Conservation (phyloP, 768 basidiomycete genomes). For the Tylopilus rubrobrunneus region DNA sequence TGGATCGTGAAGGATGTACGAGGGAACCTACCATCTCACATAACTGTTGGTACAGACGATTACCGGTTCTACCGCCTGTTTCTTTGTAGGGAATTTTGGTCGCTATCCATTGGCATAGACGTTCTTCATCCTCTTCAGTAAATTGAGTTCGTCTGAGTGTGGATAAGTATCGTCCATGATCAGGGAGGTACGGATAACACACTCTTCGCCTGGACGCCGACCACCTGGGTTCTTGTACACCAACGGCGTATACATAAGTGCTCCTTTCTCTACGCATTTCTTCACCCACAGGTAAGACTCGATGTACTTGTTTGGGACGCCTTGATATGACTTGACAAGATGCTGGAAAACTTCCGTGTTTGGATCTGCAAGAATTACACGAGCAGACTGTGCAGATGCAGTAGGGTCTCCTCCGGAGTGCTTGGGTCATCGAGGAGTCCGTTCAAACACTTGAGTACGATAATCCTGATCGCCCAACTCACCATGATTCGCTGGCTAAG, state of each 20-base stretch:
- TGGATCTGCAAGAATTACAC: conserved; percentile 76
- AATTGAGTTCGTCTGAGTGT: conserved; percentile 67
- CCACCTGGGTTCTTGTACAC: conserved; percentile 85
- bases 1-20: not conserved
- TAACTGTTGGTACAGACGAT: conserved; percentile 78
- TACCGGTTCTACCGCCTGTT: conserved; percentile 77
- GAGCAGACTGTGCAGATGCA: conserved; percentile 65
- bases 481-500: conserved; percentile 73
- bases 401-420: conserved; percentile 79
- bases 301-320: conserved; percentile 66
- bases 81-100: conserved; percentile 80
- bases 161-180: not conserved
- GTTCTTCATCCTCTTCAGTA: conserved; percentile 70
- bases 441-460: not conserved
- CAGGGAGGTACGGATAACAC: conserved; percentile 18
- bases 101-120: conserved; percentile 76
- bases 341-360: conserved; percentile 73
- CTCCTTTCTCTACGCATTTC: conserved; percentile 70
- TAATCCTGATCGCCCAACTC: conserved; percentile 13
- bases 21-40: conserved; percentile 56
- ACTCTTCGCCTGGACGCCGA: conserved; percentile 79
- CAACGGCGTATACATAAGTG: conserved; percentile 64
- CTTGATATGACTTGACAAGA: conserved; percentile 69
- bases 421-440: conserved; percentile 33
- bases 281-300: conserved; percentile 84